phyloP scores from a whole-genome alignment of 2,329 filamentous ascomycete genomes.

The Colletotrichum cuscutae region DNA sequence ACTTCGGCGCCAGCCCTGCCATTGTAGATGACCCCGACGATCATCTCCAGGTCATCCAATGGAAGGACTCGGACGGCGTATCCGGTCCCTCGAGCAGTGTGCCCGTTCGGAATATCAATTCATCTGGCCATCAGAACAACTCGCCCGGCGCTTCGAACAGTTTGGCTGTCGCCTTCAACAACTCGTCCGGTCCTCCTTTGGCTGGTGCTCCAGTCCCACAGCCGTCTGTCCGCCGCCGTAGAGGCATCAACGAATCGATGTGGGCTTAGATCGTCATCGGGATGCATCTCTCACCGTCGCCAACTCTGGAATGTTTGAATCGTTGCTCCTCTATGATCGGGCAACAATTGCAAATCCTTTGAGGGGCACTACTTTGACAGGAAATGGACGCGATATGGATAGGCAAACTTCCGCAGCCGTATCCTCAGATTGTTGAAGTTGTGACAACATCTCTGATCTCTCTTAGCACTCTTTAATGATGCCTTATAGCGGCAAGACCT shows the following conservation, averaged over 20 bases:
- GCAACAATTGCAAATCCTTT: not conserved
- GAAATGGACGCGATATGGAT: not conserved
- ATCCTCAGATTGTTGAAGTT: not conserved
- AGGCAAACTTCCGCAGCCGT: not conserved
- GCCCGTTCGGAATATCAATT: not conserved
- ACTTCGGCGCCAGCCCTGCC: slow-evolving; percentile 24
- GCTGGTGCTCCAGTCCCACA: too few species aligned
- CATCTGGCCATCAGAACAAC: not conserved
- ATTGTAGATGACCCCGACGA: not conserved
- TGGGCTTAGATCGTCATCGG: not conserved
- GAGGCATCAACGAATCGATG: slow-evolving; percentile 11
- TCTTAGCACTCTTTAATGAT: not conserved
- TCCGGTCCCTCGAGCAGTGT: not conserved
- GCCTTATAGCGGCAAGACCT: not conserved
- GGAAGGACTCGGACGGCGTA: not conserved
- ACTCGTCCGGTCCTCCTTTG: too few species aligned
- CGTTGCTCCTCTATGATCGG: not conserved
- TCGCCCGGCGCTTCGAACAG: not conserved
- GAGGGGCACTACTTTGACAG: not conserved
- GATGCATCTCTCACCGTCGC: not conserved
- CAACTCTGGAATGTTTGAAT: not conserved
- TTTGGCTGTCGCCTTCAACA: too few species aligned
- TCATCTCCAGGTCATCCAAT: not conserved
- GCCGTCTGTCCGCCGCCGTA: not conserved
- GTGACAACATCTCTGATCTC: not conserved